Conservation (phyloP, 805 yeast genomes). For the Metschnikowia lochheadii region DNA sequence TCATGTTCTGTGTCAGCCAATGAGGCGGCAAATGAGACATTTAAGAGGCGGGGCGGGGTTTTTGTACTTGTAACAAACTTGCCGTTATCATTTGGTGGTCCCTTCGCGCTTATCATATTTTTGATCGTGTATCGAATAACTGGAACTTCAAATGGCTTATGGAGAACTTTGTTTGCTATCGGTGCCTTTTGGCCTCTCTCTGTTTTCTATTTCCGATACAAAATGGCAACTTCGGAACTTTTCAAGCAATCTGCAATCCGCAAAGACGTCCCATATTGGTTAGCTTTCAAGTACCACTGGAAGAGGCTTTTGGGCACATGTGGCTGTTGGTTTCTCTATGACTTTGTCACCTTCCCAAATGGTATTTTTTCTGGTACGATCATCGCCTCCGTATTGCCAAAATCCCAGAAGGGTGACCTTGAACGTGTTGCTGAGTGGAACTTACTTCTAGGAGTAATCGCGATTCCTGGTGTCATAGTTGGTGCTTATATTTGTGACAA, state of each 20-base stretch:
- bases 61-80: slow-evolving; percentile 67
- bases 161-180: slow-evolving; percentile 68
- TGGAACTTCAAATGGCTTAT: slow-evolving; percentile 45
- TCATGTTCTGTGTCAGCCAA: slow-evolving; percentile 65
- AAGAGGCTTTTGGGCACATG: slow-evolving; percentile 62
- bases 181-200: slow-evolving; percentile 67
- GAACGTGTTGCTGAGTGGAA: slow-evolving; percentile 70
- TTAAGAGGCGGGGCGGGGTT: slow-evolving; percentile 59
- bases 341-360: slow-evolving; percentile 77
- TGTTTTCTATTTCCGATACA: slow-evolving; percentile 67
- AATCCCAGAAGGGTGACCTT: slow-evolving; percentile 33
- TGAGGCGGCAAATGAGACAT: slow-evolving; percentile 70
- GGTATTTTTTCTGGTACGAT: slow-evolving; percentile 66
- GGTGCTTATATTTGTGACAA: slow-evolving; percentile 65
- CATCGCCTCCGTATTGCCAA: slow-evolving; percentile 46
- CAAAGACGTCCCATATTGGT: slow-evolving; percentile 46
- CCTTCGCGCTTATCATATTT: slow-evolving; percentile 66
- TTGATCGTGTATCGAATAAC: slow-evolving; percentile 64
- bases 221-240: slow-evolving; percentile 62
- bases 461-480: slow-evolving; percentile 67
- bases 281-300: slow-evolving; percentile 68
- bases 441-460: slow-evolving; percentile 57
- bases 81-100: slow-evolving; percentile 74
- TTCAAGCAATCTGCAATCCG: slow-evolving; percentile 64
- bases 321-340: slow-evolving; percentile 76